Conservation (phyloP, 1,284 basidiomycete species). For the Sanguinoderma infundibulare region DNA sequence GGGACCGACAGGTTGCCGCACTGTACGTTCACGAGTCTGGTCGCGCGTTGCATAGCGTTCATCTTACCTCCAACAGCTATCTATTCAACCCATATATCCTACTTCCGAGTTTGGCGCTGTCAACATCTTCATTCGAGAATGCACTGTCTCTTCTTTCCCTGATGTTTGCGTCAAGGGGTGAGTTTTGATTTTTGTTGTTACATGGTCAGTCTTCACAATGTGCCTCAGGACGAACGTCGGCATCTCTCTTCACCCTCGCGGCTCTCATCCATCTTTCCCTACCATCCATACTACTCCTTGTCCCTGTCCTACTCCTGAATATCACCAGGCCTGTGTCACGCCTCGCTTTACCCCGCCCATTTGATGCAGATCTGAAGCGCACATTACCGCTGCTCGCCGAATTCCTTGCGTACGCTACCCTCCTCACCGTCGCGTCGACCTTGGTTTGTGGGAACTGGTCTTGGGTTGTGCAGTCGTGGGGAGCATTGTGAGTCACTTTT, state of each 20-base stretch:
- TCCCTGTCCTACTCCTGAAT: slow-evolving; percentile 71
- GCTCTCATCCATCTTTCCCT: slow-evolving; percentile 73
- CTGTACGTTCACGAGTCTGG: slow-evolving; percentile 49
- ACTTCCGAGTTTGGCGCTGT: slow-evolving; percentile 78
- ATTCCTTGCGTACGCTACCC: slow-evolving; percentile 53
- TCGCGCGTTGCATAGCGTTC: neutral
- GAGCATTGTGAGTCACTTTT: slow-evolving; percentile 62
- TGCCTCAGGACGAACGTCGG: slow-evolving; percentile 54
- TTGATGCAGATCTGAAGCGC: slow-evolving; percentile 42
- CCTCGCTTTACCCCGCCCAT: slow-evolving; percentile 61
- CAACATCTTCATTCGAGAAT: slow-evolving; percentile 84
- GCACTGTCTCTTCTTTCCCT: slow-evolving; percentile 68
- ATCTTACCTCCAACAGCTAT: slow-evolving; percentile 54
- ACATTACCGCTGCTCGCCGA: slow-evolving; percentile 48
- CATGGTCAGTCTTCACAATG: neutral
- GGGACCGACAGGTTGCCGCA: slow-evolving; percentile 63
- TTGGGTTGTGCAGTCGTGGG: slow-evolving; percentile 84
- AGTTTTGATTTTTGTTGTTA: slow-evolving; percentile 10
- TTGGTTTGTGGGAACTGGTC: slow-evolving; percentile 59
- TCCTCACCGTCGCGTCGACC: slow-evolving; percentile 54
- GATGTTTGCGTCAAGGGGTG: slow-evolving; percentile 76
- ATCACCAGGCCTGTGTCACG: slow-evolving; percentile 62
- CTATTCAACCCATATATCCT: slow-evolving; percentile 90
- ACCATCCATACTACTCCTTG: slow-evolving; percentile 71
- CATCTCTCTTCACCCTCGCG: slow-evolving; percentile 68